phyloP scores from a whole-genome alignment of 768 basidiomycete genomes.

The Kwoniella bestiolae region DNA sequence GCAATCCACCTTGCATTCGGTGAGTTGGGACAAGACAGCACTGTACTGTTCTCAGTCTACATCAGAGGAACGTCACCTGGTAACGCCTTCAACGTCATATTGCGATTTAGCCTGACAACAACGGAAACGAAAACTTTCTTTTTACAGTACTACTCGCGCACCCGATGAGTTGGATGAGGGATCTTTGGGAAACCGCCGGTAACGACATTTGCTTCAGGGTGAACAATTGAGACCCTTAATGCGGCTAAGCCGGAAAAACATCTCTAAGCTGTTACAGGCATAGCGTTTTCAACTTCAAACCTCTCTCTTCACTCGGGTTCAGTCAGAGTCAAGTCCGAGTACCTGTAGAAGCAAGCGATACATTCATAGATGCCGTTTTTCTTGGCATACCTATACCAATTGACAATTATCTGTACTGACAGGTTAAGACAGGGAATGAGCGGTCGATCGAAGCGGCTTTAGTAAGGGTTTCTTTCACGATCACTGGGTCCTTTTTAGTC shows the following conservation, averaged over 20 bases:
- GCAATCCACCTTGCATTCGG: not conserved
- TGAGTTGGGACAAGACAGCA: not conserved
- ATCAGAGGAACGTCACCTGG: not conserved
- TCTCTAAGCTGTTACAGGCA: too few species aligned
- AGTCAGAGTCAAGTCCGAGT: too few species aligned
- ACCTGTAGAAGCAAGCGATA: too few species aligned
- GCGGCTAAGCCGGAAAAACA: not conserved
- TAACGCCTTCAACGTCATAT: conserved; percentile 9
- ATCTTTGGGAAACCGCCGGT: conserved; percentile 5
- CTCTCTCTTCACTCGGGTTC: not conserved
- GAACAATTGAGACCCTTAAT: too few species aligned
- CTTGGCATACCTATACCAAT: not conserved
- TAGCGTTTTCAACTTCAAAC: too few species aligned
- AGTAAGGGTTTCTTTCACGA: not conserved
- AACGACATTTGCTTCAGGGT: too few species aligned
- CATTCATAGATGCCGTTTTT: too few species aligned
- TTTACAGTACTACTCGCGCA: too few species aligned
- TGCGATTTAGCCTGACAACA: not conserved
- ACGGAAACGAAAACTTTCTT: not conserved
- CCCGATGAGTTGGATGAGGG: too few species aligned
- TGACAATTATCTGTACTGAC: not conserved
- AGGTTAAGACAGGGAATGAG: not conserved
- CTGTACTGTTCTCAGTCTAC: not conserved
- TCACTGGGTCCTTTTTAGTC: not conserved
- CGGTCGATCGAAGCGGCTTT: not conserved